A percentile compares a stretch with the other conserved stretches of the same genome.
phyloP scores from a whole-genome alignment of 2,329 filamentous ascomycete genomes.

The Ceratocystis eucalypticola region DNA sequence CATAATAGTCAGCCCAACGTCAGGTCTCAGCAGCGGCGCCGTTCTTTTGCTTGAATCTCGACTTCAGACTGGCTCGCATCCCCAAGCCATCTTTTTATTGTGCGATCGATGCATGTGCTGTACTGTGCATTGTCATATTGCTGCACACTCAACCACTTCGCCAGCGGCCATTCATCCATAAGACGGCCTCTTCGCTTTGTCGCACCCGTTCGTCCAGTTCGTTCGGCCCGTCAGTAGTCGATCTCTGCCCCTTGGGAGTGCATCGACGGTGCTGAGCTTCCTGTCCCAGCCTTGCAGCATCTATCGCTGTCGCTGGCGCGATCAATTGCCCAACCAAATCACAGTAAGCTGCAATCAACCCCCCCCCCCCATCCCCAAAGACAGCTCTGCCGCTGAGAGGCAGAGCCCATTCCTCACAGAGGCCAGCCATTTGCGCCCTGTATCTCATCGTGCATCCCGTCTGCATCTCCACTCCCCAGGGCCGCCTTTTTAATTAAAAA shows the following conservation, averaged over 20 bases:
- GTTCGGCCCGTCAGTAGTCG: too few relatives aligned
- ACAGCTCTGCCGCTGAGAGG: not conserved
- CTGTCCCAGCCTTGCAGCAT: too few relatives aligned
- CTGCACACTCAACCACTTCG: too few relatives aligned
- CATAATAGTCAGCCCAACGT: too few relatives aligned
- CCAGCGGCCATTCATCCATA: too few relatives aligned
- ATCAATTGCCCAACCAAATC: not conserved
- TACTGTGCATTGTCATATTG: too few relatives aligned
- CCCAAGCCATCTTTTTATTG: too few relatives aligned
- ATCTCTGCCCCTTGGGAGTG: too few relatives aligned
- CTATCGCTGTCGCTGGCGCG: not conserved
- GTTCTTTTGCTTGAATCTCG: not conserved
- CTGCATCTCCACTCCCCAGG: not conserved
- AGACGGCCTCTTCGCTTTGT: too few relatives aligned
- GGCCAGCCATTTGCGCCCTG: not conserved
- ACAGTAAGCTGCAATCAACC: not conserved
- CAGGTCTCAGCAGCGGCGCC: not conserved
- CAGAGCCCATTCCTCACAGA: not conserved
- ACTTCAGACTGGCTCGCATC: not conserved
- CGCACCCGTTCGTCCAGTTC: too few relatives aligned
- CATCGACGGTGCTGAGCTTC: too few relatives aligned
- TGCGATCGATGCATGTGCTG: too few relatives aligned
- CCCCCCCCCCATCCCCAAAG: not conserved
- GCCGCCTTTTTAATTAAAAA: slow-evolving; percentile 4
- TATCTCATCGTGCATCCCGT: not conserved